Evolutionary conservation across 257 asterid genomes (phyloP), one percentile per base, ranked within the genome.

Genomic region (Salvia splendens): DNA sequence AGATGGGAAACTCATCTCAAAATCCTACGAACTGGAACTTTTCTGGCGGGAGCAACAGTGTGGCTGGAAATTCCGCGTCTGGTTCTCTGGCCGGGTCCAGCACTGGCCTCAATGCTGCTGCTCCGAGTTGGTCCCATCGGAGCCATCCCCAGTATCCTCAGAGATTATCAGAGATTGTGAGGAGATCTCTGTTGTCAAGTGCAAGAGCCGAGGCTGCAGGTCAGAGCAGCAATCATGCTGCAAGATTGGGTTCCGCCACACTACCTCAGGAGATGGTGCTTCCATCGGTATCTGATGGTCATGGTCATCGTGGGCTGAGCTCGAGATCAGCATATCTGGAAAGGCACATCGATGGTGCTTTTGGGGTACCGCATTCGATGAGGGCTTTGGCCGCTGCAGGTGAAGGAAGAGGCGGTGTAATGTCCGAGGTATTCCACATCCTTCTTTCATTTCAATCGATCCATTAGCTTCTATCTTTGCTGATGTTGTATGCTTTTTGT

Each of bases 371-470:
- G 12, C 73, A 88, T 80, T 80, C 97, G 4, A 60, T 82, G 45
- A 73, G 92, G 64, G 73, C 75, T 72, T 77, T 86, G 79, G 88
- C 91, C 59, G 82, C 89, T 75, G 86, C 84, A 1, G 67, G 92
- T 73, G 92, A 85, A 81, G 95, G 92, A 75, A 82, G 98, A 79
- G 79, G 87, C 75, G 81, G 87, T 66, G 75, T 79, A 16, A 84
- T 88, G 81, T 84, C 99, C 16, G 99, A 93, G 99, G 99, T 93
- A 83, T 73, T 65, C 50, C 55, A 36, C 50, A 15, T 70, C 40
- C 68, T 62, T 73, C 54, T 35, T 8, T 56, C 60, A 43, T 71
- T 5, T 50, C 36, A 2, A 40, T 16, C 32, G 10, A 6, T 5
- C 51, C 41, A 4, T 8, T 30, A 12, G 43, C 54, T 50, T 3